phyloP scores from a whole-genome alignment of 2,329 filamentous ascomycete species.

The Cladosporium velox region DNA sequence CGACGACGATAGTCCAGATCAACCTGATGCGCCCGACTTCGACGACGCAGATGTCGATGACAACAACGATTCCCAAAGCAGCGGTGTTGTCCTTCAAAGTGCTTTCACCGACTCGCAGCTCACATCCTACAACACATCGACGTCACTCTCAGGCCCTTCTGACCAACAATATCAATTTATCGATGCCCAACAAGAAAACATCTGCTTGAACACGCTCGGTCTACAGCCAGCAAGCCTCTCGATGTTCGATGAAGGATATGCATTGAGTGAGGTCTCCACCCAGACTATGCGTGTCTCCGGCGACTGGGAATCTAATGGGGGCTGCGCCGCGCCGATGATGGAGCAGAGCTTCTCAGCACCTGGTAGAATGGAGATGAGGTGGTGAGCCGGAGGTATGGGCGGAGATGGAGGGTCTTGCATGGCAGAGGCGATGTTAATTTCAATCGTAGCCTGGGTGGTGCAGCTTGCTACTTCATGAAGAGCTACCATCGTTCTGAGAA shows the following conservation, averaged over 20 bases:
- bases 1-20: neutral
- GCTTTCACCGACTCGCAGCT: neutral
- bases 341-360: conserved; percentile 28
- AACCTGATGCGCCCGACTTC: neutral
- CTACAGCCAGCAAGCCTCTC: conserved; percentile 19
- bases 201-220: conserved; percentile 23
- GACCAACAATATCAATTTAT: neutral
- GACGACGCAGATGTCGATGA: conserved; percentile 10
- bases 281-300: neutral
- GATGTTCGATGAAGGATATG: neutral
- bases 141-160: neutral
- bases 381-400: neutral
- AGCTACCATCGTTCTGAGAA: too few relatives aligned
- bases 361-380: neutral
- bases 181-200: conserved; percentile 19
- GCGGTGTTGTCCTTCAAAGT: neutral
- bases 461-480: too few relatives aligned
- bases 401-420: neutral
- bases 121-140: neutral
- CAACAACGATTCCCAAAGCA: neutral
- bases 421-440: neutral
- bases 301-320: neutral
- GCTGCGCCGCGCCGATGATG: conserved; percentile 24
- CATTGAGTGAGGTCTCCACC: neutral
- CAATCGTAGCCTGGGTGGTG: too few relatives aligned